Percentiles rank a stretch among this genome's conserved stretches.
Conservation (phyloP, 805 yeast species). For the Lipomyces spencermartinsiae region DNA sequence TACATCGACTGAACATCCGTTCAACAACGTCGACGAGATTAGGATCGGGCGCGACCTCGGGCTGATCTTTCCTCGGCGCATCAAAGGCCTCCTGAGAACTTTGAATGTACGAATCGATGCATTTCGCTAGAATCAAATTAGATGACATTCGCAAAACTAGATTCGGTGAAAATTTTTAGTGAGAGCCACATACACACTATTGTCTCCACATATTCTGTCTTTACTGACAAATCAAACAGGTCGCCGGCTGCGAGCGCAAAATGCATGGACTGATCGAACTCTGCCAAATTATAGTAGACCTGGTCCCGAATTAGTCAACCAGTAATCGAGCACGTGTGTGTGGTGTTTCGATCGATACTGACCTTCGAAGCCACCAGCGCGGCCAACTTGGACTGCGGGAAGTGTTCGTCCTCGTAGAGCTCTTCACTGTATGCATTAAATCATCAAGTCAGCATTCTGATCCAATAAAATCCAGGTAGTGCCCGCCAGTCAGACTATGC, state of each 20-base stretch:
- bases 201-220: conserved; percentile 88
- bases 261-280: conserved; percentile 86
- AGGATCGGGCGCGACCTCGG: conserved; percentile 50
- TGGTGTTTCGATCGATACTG: background rate
- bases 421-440: conserved; percentile 60
- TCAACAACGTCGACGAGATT: conserved; percentile 77
- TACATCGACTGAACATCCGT: conserved; percentile 83
- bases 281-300: conserved; percentile 86
- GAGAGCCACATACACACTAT: conserved; percentile 60
- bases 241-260: conserved; percentile 86
- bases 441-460: background rate
- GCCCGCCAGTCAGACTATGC: conserved; percentile 9
- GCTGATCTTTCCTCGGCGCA: conserved; percentile 29
- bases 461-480: background rate
- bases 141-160: background rate
- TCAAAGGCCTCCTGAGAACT: conserved; percentile 61
- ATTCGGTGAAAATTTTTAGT: background rate
- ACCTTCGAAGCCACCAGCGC: conserved; percentile 92
- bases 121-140: conserved; percentile 56
- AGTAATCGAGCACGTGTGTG: background rate
- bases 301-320: background rate
- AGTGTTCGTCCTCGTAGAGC: conserved; percentile 80
- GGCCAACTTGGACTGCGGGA: conserved; percentile 79
- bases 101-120: conserved; percentile 80
- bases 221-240: conserved; percentile 74